Base-by-base conservation (phyloP, 345 rosid species). In the Lepidium aucheri region DNA sequence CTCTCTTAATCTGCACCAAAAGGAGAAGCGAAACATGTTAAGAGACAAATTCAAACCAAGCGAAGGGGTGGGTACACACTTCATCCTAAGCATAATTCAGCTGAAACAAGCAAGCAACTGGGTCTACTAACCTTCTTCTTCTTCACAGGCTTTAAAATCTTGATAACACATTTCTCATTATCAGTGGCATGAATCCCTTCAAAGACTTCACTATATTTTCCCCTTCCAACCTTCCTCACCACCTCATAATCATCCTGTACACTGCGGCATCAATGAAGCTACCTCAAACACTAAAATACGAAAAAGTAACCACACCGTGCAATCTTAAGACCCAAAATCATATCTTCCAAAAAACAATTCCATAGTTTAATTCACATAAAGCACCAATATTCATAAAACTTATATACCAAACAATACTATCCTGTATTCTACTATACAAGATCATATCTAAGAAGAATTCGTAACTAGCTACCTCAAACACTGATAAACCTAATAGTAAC, bases 141-240 rank as follows among this genome's bases (percentile, higher is more conserved):
- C 85, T 90, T 90, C 63, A 90, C 99, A 12, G 97, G 99, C 75
- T 94, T 90, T 63, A 94, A 88, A 68, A 94, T 94, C 89, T 94
- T 94, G 74, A 94, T 86, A 59, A 94, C 58, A 33, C 99, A 90
- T 58, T 94, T 90, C 78, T 94, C 92, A 17, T 74, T 81, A 73
- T 90, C 83, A 0, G 88, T 85, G 61, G 89, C 83, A 66, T 90
- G 96, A 18, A 94, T 78, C 1, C 99, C 96, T 70, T 94, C 99
- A 43, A 94, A 90, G 14, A 90, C 98, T 76, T 93, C 98, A 69
- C 98, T 90, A 70, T 93, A 93, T 72, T 93, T 93, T 44, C 97
- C 97, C 53, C 96, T 84, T 67, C 98, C 98, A 12, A 90, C 98
- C 81, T 90, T 93, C 83, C 88, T 85, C 68, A 87, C 95, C 73